Conservation (phyloP, 352 stramenopile species). For the Aphanomyces euteiches region DNA sequence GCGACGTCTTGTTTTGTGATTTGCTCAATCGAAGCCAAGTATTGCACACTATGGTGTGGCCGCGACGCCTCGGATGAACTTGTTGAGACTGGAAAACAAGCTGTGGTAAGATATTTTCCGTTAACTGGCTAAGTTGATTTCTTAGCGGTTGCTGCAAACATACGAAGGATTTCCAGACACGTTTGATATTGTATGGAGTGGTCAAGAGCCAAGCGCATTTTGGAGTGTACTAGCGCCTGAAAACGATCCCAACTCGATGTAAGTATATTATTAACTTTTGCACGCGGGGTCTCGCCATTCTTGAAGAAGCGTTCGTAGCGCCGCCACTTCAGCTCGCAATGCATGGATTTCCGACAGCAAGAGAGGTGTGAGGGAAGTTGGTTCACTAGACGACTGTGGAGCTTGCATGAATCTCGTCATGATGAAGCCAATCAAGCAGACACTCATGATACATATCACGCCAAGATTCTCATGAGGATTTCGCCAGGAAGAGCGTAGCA, state of each 20-base stretch:
- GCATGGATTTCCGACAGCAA: conserved; percentile 12
- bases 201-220: conserved; percentile 64
- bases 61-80: conserved; percentile 46
- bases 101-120: conserved; percentile 33
- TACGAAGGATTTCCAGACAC: conserved; percentile 72
- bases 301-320: conserved; percentile 8
- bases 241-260: conserved; percentile 17
- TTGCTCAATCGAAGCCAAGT: conserved; percentile 50
- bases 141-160: conserved; percentile 49
- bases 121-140: neutral
- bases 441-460: conserved; percentile 1
- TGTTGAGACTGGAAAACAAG: conserved; percentile 57
- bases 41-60: conserved; percentile 81
- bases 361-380: neutral
- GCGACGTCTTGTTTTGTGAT: conserved; percentile 64
- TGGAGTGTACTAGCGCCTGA: conserved; percentile 51
- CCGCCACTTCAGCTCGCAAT: conserved; percentile 8
- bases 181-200: conserved; percentile 66
- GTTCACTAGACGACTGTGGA: neutral
- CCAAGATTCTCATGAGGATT: conserved; percentile 17
- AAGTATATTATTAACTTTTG: conserved; percentile 3
- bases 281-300: neutral
- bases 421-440: conserved; percentile 18
- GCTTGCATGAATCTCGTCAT: neutral
- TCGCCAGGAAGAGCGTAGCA: neutral